Evolutionary conservation across 106 monocot genomes (phyloP), one percentile per base, ranked within the genome.

Genomic region (Acanthochlamys bracteata): DNA sequence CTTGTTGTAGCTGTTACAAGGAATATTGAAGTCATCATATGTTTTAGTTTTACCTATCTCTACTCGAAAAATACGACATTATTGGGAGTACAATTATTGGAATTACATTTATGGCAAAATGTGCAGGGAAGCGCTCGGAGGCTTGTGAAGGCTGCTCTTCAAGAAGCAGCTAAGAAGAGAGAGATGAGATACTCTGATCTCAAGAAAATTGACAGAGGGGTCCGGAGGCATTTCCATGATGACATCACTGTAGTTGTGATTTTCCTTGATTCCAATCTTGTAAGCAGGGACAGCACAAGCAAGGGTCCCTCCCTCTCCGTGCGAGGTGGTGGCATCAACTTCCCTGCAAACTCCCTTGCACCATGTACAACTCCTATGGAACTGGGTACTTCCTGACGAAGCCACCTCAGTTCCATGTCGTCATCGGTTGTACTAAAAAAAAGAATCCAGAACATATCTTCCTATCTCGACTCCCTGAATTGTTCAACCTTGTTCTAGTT

Each of bases 121-220:
- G 45, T 53, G 53, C 74, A 86, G 86, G 86, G 86, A 55, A 79
- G 73, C 66, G 86, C 86, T 7, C 75, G 74, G 60, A 73, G 79
- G 70, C 79, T 83, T 33, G 65, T 86, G 24, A 86, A 82, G 60
- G 76, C 76, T 20, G 86, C 86, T 10, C 66, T 86, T 9, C 75
- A 65, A 59, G 79, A 76, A 66, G 86, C 86, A 41, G 86, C 86
- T 4, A 86, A 82, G 66, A 86, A 86, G 63, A 79, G 86, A 25
- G 86, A 86, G 53, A 86, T 86, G 86, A 76, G 86, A 51, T 86
- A 82, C 68, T 79, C 82, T 10, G 86, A 86, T 65, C 67, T 86
- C 43, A 82, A 77, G 64, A 86, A 86, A 66, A 86, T 86, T 16
- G 86, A 86, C 40, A 79, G 82, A 7, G 82, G 82, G 19, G 79